Base-by-base conservation (phyloP, 1,139 yeast species). In the Scheffersomyces stambukii region DNA sequence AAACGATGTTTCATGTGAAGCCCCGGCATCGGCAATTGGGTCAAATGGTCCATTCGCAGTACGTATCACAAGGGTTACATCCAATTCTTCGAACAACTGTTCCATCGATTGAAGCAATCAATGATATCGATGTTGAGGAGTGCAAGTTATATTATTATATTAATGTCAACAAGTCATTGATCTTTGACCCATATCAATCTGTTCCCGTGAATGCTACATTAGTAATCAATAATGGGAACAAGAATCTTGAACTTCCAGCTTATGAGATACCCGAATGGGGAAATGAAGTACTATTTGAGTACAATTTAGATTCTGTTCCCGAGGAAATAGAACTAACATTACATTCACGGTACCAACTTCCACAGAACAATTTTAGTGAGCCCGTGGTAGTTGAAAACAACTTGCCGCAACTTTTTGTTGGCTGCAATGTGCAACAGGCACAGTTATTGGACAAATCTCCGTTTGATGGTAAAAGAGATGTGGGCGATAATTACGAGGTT, bases 181-280 rank as follows among this genome's bases (percentile, higher is more conserved):
- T 67, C 23, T 45, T 67, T 30, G 74, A 67, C 41, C 52, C 57
- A 40, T 65, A 61, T 37, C 70, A 65, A 41, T 31, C 52, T 5
- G 24, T 42, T 9, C 63, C 69, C 1, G 42, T 39, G 2, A 45
- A 44, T 14, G 41, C 57, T 9, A 32, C 37, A 2, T 40, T 59
- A n/a, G 40, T 61, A 4, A 44, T 53, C 13, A 45, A 51, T 21
- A 54, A 49, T 30, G 74, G 74, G 1, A 45, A 52, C 13, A 37
- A 44, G 8, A 66, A 67, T 39, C 45, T 67, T 33, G 74, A 67
- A 39, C 45, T 62, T n/a, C 74, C 74, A 0, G 70, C 50, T 23
- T 67, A 67, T 40, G 48, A 52, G 20, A 45, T 64, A 2, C 29
- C 37, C 2, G 54, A 54, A 34, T 67, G 74, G 74, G 74, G 74